Evolutionary conservation across 371 early-diverging fungal genomes (phyloP).

Genomic region (Chytridiales sp.): DNA sequence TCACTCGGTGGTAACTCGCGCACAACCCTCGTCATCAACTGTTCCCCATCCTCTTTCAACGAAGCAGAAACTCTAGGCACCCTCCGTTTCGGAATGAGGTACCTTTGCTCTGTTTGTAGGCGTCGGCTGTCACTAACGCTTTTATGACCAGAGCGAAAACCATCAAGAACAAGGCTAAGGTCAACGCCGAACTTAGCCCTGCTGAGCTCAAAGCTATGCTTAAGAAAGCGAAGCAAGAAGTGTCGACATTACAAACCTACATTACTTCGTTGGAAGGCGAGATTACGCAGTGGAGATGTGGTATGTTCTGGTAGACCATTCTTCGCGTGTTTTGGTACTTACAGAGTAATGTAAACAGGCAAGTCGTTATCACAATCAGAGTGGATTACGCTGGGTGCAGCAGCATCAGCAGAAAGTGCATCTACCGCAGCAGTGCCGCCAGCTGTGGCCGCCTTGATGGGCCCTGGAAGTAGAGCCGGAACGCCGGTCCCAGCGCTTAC

Average conservation of each 20-base stretch:
- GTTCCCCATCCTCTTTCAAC: constrained; percentile 94
- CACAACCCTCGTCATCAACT: constrained; percentile 95
- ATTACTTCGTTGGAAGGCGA: constrained; percentile 84
- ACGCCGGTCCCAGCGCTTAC: constrained; percentile 74
- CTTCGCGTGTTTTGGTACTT: not conserved
- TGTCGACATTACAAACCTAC: constrained; percentile 77
- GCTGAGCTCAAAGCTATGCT: constrained; percentile 90
- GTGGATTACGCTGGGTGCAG: too few relatives aligned
- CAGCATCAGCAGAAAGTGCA: constrained; percentile 16
- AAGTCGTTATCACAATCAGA: constrained; percentile 69
- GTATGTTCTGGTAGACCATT: constrained; percentile 8
- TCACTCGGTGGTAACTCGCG: constrained; percentile 97
- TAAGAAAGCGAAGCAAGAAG: constrained; percentile 81
- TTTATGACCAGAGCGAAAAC: constrained; percentile 81
- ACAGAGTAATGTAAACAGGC: constrained; percentile 34
- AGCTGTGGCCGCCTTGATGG: constrained; percentile 6
- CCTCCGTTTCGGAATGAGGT: constrained; percentile 93
- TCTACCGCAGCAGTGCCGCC: constrained; percentile 22
- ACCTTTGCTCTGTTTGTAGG: not conserved
- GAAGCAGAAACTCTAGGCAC: constrained; percentile 94
- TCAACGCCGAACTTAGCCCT: constrained; percentile 91
- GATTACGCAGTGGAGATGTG: constrained; percentile 82
- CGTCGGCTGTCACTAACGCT: not conserved
- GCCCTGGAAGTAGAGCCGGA: constrained; percentile 55
- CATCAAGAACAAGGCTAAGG: constrained; percentile 98